Base-by-base conservation (phyloP, 768 basidiomycete species). In the Daedaleopsis nitida region DNA sequence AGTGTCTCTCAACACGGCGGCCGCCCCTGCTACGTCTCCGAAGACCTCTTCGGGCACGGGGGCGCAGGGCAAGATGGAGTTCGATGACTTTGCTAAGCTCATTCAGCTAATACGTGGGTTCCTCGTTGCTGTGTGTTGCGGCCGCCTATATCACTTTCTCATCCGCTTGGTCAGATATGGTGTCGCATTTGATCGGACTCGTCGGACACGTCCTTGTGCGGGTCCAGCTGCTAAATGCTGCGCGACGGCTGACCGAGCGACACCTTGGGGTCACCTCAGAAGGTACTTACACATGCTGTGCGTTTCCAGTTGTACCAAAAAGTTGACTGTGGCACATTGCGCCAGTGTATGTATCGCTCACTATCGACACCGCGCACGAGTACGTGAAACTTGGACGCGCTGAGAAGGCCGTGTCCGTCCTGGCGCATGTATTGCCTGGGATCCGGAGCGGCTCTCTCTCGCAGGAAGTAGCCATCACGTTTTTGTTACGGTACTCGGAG, bases 381-480 rank as follows among this genome's bases (percentile, higher is more conserved):
- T 94, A 95, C 67, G 76, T 86, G 48, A 83, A 81, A 38, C 80
- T 98, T 1, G 95, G 96, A 3, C 92, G 89, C 71, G 73, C 76
- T 2, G 83, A 83, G 54, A 83, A 88, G 39, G 94, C 94, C 0
- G 78, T 76, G 0, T 68, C 75, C 2, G 81, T 96, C 19, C 91
- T 92, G 67, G 80, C 73, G n/a, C 84, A 83, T 37, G 81, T 82
- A 0, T 73, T 86, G 14, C 77, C 74, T 34, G 64, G 78, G 4
- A 74, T 86, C 11, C 77, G 80, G 52, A 74, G 69, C n/a, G 75
- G 73, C 0, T 69, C 76, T 1, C 74, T 81, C 0, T 82, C 87
- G 0, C 78, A 81, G 5, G 85, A 86, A 11, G 76, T 83, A 0
- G 76, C 78, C 34, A 73, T 85, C 1, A 70, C 81, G 37, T 85